Evolutionary conservation across 139 green algal genomes (phyloP).

Genomic region (Dunaliella primolecta): DNA sequence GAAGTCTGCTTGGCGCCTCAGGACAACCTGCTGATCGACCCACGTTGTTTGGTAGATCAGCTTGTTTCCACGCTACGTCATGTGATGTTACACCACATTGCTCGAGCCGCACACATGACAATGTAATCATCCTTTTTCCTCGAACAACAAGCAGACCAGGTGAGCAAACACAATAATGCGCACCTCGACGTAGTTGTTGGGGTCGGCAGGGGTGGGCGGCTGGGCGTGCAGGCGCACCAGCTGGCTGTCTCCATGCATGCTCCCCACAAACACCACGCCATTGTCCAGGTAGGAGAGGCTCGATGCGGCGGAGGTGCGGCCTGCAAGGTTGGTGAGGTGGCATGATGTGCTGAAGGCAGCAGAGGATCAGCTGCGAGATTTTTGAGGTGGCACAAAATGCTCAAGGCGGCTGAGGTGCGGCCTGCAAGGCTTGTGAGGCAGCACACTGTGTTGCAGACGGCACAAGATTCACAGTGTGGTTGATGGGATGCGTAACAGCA

Average conservation of each 20-base stretch:
- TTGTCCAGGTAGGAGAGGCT: slow-evolving; percentile 92
- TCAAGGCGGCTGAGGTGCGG: slow-evolving; percentile 63
- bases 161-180: background rate
- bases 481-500: slow-evolving; percentile 93
- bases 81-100: too few species aligned
- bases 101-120: too few species aligned
- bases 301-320: slow-evolving; percentile 62
- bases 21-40: too few species aligned
- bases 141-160: too few species aligned
- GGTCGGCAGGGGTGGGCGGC: slow-evolving; percentile 33
- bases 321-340: slow-evolving; percentile 12
- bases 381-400: slow-evolving; percentile 92
- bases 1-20: too few species aligned
- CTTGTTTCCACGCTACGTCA: background rate
- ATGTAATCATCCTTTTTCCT: background rate
- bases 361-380: too few species aligned
- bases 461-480: too few species aligned
- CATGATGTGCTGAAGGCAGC: background rate
- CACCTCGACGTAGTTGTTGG: slow-evolving; percentile 44
- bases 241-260: slow-evolving; percentile 67
- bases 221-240: slow-evolving; percentile 68
- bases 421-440: slow-evolving; percentile 27
- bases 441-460: background rate
- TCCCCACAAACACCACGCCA: slow-evolving; percentile 88
- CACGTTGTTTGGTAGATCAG: too few species aligned